Evolutionary conservation across 805 yeast genomes (phyloP).

Genomic region (Wickerhamiella dianesei): DNA sequence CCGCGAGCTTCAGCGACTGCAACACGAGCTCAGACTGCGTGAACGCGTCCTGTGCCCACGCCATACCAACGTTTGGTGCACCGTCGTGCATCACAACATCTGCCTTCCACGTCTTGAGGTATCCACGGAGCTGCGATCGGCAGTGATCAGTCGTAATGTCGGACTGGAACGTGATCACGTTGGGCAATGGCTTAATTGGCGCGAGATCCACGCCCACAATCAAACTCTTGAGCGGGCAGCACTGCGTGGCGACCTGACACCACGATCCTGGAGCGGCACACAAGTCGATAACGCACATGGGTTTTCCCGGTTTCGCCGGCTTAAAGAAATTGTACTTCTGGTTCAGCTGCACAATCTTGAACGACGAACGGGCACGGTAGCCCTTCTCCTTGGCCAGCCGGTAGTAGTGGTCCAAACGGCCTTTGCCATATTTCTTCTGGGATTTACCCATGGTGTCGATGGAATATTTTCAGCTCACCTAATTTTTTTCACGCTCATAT

Average conservation of each 20-base stretch:
- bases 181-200: slow-evolving; percentile 92
- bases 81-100: slow-evolving; percentile 98
- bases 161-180: slow-evolving; percentile 84
- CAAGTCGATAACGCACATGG: slow-evolving; percentile 88
- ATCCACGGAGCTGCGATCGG: slow-evolving; percentile 83
- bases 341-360: slow-evolving; percentile 86
- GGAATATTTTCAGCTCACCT: slow-evolving; percentile 2
- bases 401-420: slow-evolving; percentile 97
- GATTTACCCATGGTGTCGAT: slow-evolving; percentile 58
- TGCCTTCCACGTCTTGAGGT: slow-evolving; percentile 97
- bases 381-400: slow-evolving; percentile 95
- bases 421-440: slow-evolving; percentile 91
- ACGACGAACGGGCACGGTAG: slow-evolving; percentile 96
- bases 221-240: slow-evolving; percentile 84
- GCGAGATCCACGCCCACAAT: slow-evolving; percentile 98
- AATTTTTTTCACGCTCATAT: slow-evolving; percentile 1
- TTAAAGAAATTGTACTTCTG: slow-evolving; percentile 93
- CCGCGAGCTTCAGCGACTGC: slow-evolving; percentile 87
- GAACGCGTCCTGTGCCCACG: slow-evolving; percentile 99
- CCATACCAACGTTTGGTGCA: slow-evolving; percentile 98
- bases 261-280: slow-evolving; percentile 99
- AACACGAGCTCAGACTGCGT: slow-evolving; percentile 92
- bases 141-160: slow-evolving; percentile 98
- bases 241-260: slow-evolving; percentile 96
- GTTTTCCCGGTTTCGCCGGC: slow-evolving; percentile 50